Base-by-base conservation (phyloP, 2,329 filamentous ascomycete genomes). In the Botrytis byssoidea region DNA sequence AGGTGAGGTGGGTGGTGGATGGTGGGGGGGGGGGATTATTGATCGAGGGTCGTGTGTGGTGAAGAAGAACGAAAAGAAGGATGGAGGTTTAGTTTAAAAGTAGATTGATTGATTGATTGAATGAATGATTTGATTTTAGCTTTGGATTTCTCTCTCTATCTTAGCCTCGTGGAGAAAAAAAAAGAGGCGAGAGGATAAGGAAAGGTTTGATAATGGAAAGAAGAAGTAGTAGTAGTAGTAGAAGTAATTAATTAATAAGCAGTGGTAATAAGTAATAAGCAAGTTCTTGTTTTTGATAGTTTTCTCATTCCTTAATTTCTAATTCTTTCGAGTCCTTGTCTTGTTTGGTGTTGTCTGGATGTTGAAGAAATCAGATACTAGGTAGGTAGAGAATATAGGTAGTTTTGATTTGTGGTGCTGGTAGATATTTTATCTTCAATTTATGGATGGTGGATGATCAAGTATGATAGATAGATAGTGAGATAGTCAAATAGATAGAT, bases 101-200 rank as follows among this genome's bases (percentile, higher is more conserved):
- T 55, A n/a, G 25, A 16, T 65, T 20, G 65, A 14, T n/a, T 63
- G 65, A 46, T 32, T 55, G 40, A 42, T 14, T 42, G 40, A 42
- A 14, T 42, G 37, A 37, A 37, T 61, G 65, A 46, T 42, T 68
- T 48, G 46, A 25, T 25, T 14, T 40, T 29, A 29, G n/a, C 29
- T 55, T 67, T 10, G 6, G n/a, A 22, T 32, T 20, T 66, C 25
- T 37, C 25, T 37, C 22, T n/a, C 29, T 68, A n/a, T 42, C 48
- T 68, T 42, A 57, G 35, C 48, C 66, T 68, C 25, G 35, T 42
- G 48, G 46, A 40, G 66, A 42, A 32, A 40, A 44, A 42, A 57
- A 57, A 57, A 68, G 66, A 68, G 48, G 66, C 48, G 65, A 68
- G 35, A 55, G 35, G 65, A 42, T 48, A 48, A 48, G 66, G 35